Base-by-base conservation (phyloP, 228 moss, liverwort and hornwort genomes). In the Sphagnum magellanicum region DNA sequence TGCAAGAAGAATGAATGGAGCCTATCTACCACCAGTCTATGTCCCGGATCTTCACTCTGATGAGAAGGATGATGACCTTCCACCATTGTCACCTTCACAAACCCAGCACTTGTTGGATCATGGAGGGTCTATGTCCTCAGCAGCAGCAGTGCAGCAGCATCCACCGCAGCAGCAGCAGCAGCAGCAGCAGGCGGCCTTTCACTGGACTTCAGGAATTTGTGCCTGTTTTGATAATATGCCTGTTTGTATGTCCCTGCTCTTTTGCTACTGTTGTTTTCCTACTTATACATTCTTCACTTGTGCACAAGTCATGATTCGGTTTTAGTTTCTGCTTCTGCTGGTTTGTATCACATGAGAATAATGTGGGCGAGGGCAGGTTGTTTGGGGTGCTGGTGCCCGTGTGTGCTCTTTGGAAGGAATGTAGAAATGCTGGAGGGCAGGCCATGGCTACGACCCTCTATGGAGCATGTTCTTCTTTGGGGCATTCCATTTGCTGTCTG, bases 151-250 rank as follows among this genome's bases (percentile, higher is more conserved):
- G 16, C 60, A 60, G 17, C 70, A 57, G 32, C 32, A 32, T 32
- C 32, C 32, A 32, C 32, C 3, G 32, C 32, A 32, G 46, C 68
- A 68, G 12, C 78, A 66, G 47, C 74, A 74, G 50, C 74, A 68
- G 59, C 60, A 66, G 32, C 32, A 32, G 32, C 32, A 32, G 32
- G 32, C 32, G 16, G 4, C 13, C 67, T 67, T 51, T 62, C 83
- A 68, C 32, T 87, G 87, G 87, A 80, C 53, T 67, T 87, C 87
- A 52, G 87, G 87, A 64, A 87, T 87, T 48, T 87, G 87, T 53
- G 87, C 87, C 68, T 80, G 80, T 72, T 87, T 61, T 55, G 87
- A 87, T 65, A 83, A 87, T 67, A 16, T 83, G 53, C 83, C 75
- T 63, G 75, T 70, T 12, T 87, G 87, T 87, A 74, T 73, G 80